Conservation (phyloP, 2,329 filamentous ascomycete species). For the Scedosporium boydii region DNA sequence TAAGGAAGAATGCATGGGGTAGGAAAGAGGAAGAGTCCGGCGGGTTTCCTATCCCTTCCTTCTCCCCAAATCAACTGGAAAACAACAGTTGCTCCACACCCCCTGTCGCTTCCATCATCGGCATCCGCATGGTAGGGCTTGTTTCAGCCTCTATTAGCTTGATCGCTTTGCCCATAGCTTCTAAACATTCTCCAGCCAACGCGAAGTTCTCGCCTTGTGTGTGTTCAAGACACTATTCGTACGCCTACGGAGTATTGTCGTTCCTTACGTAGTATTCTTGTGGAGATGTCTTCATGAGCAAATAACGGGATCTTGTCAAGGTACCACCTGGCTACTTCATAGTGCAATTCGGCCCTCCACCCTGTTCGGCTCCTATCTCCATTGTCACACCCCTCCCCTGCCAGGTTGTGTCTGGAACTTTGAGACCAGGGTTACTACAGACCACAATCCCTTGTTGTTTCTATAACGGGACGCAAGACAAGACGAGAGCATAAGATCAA, state of each 20-base stretch:
- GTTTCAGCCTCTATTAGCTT: conserved; percentile 34
- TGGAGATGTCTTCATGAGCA: neutral
- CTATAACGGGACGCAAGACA: conserved; percentile 38
- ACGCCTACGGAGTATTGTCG: neutral
- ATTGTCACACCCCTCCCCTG: conserved; percentile 12
- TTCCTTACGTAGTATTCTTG: neutral
- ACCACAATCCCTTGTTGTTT: conserved; percentile 26
- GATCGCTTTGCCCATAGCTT: conserved; percentile 27
- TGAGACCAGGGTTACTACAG: conserved; percentile 13
- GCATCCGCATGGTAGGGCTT: conserved; percentile 30
- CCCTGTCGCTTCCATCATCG: conserved; percentile 8
- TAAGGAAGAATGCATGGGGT: neutral
- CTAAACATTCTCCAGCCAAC: conserved; percentile 27
- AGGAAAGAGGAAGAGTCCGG: neutral
- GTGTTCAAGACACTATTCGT: neutral
- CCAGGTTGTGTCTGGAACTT: conserved; percentile 12
- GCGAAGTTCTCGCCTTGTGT: neutral
- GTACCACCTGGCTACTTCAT: neutral
- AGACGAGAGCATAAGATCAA: conserved; percentile 47
- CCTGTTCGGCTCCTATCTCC: neutral
- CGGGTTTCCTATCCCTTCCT: neutral
- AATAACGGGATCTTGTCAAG: neutral
- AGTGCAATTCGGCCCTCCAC: neutral
- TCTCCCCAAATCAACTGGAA: neutral
- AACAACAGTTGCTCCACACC: neutral